Evolutionary conservation across 2,329 filamentous ascomycete genomes (phyloP), one percentile per base, ranked within the genome.

Genomic region (Penicillium sp.): DNA sequence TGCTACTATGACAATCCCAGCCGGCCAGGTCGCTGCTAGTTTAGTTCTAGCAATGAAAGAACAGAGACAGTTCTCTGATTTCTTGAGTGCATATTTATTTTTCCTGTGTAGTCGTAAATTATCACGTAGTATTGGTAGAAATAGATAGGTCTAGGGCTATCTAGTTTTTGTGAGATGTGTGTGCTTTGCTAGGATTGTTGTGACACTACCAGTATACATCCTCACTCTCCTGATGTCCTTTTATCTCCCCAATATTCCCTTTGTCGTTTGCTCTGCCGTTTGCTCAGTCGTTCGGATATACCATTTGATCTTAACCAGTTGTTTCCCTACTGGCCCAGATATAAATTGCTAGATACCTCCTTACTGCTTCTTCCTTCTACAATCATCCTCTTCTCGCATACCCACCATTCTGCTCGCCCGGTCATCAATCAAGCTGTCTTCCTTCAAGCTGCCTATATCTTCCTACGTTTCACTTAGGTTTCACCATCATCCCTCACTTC

Each of bases 21-120:
- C 27, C 21, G 31, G 57, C 47, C 29, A 54, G 35, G 61, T 60
- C 61, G 53, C 49, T 58, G 63, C 64, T 66, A 66, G 63, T 62
- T 59, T 51, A 53, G 50, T 43, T 57, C 58, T 63, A 62, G 57
- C 55, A 63, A 65, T 63, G 42, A 63, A 61, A 57, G 49, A 47
- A 57, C 49, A 53, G 42, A 57, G 54, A 53, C 15, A 35, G n/a
- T 33, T 38, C 42, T 57, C 55, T 53, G 42, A 53, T 48, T 53
- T 47, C 21, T 56, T 49, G 19, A 44, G 21, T 54, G 15, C 43
- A 57, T 17, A 33, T n/a, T 33, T 9, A 6, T 49, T 52, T 52
- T 38, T n/a, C 12, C n/a, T 47, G 29, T 25, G 38, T 35, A 21
- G 6, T 25, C 19, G 7, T 38, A 29, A 17, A 36, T 47, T 41